phyloP scores from a whole-genome alignment of 2,329 filamentous ascomycete genomes.

The Pseudogymnoascus sp. region DNA sequence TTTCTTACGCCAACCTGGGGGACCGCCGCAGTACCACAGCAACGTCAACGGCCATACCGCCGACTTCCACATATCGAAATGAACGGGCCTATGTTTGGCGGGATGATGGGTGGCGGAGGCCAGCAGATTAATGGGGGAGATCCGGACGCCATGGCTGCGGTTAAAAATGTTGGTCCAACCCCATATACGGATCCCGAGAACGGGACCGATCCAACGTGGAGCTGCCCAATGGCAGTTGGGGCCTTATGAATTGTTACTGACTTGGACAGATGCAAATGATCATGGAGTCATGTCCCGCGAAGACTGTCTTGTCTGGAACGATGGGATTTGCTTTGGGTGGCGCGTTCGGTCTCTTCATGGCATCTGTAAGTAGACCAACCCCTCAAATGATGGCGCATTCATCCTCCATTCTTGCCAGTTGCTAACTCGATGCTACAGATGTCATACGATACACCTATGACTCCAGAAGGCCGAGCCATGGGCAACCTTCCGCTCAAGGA shows the following conservation, averaged over 20 bases:
- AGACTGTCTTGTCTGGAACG: conserved; percentile 80
- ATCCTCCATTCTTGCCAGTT: background rate
- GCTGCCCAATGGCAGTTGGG: background rate
- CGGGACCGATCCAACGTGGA: background rate
- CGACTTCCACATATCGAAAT: conserved; percentile 14
- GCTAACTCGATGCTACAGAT: conserved; percentile 50
- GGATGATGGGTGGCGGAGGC: conserved; percentile 14
- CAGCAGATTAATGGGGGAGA: conserved; percentile 17
- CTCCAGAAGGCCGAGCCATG: conserved; percentile 37
- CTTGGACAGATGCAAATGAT: conserved; percentile 27
- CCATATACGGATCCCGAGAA: background rate
- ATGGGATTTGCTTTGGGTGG: conserved; percentile 94
- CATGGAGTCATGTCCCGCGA: conserved; percentile 89
- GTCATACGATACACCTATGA: conserved; percentile 90
- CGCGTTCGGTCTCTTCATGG: conserved; percentile 96
- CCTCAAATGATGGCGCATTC: background rate
- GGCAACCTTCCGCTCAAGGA: conserved; percentile 69
- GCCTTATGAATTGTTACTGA: conserved; percentile 7
- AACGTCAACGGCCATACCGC: background rate
- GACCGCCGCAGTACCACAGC: background rate
- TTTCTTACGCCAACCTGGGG: background rate
- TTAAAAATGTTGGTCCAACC: conserved; percentile 24
- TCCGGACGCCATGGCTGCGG: conserved; percentile 25
- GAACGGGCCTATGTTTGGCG: conserved; percentile 22
- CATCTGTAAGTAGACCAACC: conserved; percentile 57